These are phyloP conservation scores for Solanum appendiculatum DNA, from an alignment of 257 asterid species.

Conservation along the genomic window DNA sequence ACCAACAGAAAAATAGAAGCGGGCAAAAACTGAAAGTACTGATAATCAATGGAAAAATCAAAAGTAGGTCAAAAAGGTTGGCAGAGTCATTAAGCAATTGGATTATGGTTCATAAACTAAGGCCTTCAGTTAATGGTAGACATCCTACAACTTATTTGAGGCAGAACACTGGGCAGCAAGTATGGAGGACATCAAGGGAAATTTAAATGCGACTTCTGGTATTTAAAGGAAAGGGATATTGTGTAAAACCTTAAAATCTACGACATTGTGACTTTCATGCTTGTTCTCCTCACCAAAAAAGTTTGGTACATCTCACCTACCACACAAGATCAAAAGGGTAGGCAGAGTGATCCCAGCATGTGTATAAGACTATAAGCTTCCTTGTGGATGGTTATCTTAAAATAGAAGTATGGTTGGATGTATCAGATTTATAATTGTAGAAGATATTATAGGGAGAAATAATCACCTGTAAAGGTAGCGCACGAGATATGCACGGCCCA, in stretches of 20 bases:
- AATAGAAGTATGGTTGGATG: background rate
- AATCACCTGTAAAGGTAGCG: conserved; percentile 64
- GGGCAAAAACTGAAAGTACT: background rate
- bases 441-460: background rate
- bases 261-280: background rate
- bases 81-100: background rate
- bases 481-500: conserved; percentile 67
- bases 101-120: background rate
- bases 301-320: background rate
- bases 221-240: background rate
- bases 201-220: background rate
- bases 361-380: background rate
- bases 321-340: background rate
- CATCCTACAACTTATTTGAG: background rate
- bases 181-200: background rate
- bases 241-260: background rate
- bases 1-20: background rate
- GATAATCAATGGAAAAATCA: background rate
- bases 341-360: background rate
- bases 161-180: background rate
- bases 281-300: background rate
- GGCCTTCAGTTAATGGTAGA: background rate
- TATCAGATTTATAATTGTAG: background rate
- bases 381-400: background rate
- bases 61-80: background rate